phyloP scores from a whole-genome alignment of 208 protist genomes.

The Crithidia sp. region DNA sequence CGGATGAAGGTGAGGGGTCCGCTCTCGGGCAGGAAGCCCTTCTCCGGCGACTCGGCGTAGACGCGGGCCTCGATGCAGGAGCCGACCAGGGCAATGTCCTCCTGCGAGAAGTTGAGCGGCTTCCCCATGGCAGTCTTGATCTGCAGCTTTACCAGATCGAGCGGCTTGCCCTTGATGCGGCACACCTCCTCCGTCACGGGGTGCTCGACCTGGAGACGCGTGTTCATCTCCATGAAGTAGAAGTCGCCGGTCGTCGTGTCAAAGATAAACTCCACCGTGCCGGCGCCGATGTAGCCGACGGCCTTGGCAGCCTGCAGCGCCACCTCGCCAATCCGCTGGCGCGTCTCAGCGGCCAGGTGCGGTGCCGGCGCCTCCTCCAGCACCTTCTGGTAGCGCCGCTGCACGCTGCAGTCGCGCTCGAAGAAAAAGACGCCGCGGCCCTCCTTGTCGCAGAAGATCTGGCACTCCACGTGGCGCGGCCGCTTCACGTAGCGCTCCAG shows the following conservation, averaged over 20 bases:
- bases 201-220: slow-evolving; percentile 97
- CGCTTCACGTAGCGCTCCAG: slow-evolving; percentile 93
- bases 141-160: slow-evolving; percentile 96
- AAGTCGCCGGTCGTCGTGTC: slow-evolving; percentile 86
- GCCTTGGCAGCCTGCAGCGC: slow-evolving; percentile 80
- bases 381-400: slow-evolving; percentile 97
- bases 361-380: slow-evolving; percentile 92
- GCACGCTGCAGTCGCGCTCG: slow-evolving; percentile 96
- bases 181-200: slow-evolving; percentile 96
- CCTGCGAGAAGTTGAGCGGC: slow-evolving; percentile 81
- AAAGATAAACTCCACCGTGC: slow-evolving; percentile 99
- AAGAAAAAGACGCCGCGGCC: slow-evolving; percentile 92
- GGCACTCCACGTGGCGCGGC: slow-evolving; percentile 93
- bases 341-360: slow-evolving; percentile 54
- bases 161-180: slow-evolving; percentile 45
- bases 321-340: slow-evolving; percentile 79
- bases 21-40: slow-evolving; percentile 86
- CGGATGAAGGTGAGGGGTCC: slow-evolving; percentile 35
- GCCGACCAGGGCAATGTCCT: slow-evolving; percentile 76
- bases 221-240: slow-evolving; percentile 99
- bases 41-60: slow-evolving; percentile 94
- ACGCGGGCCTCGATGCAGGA: slow-evolving; percentile 94
- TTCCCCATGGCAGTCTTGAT: slow-evolving; percentile 77
- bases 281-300: slow-evolving; percentile 94
- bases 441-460: slow-evolving; percentile 93